Evolutionary conservation across 257 asterid genomes (phyloP).

Genomic region (Striga asiatica): DNA sequence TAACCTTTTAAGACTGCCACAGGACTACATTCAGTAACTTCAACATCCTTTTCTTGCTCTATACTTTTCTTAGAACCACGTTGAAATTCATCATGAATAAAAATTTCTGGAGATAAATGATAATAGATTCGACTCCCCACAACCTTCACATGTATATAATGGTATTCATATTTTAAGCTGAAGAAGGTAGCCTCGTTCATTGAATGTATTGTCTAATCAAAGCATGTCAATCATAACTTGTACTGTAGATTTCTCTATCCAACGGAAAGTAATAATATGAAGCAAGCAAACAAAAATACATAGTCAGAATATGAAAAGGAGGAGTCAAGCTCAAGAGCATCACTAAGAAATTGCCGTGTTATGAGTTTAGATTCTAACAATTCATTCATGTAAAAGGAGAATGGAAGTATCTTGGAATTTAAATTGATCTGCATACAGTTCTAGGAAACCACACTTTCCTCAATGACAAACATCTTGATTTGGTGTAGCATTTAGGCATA

Average conservation of each 20-base stretch:
- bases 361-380: neutral
- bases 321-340: conserved; percentile 9
- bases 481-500: neutral
- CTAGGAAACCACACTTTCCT: neutral
- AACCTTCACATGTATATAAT: conserved; percentile 32
- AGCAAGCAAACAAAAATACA: conserved; percentile 3
- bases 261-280: neutral
- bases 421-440: neutral
- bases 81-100: conserved; percentile 20
- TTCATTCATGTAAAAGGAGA: neutral
- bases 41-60: conserved; percentile 25
- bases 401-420: neutral
- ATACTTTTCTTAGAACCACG: conserved; percentile 22
- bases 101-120: conserved; percentile 27
- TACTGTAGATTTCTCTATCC: neutral
- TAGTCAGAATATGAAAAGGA: neutral
- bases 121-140: conserved; percentile 26
- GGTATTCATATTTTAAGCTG: conserved; percentile 12
- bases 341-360: neutral
- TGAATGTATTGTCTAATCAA: conserved; percentile 6
- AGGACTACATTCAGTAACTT: conserved; percentile 28
- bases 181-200: conserved; percentile 6
- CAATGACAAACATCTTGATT: neutral
- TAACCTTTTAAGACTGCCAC: conserved; percentile 40
- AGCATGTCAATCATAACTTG: conserved; percentile 5